Percentiles rank a stretch among this genome's conserved stretches.
Conservation (phyloP, 2,329 filamentous ascomycete species). For the Hymenoscyphus occultus region DNA sequence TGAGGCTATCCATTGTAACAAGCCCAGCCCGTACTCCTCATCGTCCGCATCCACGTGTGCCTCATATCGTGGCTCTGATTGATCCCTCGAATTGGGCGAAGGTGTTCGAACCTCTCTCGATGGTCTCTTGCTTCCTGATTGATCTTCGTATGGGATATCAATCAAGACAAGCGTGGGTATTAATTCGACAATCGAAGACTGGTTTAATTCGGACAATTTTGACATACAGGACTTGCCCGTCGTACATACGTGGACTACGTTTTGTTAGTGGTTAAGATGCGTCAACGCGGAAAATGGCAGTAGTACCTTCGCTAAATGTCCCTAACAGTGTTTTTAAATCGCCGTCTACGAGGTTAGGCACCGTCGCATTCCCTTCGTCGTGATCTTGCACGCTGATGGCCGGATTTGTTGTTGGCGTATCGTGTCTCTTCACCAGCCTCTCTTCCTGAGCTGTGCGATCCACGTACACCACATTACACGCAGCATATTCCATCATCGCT, state of each 20-base stretch:
- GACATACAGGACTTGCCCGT: constrained; percentile 50
- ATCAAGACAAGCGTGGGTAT: constrained; percentile 55
- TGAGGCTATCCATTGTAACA: constrained; percentile 46
- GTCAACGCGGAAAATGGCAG: constrained; percentile 15
- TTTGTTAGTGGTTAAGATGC: constrained; percentile 3
- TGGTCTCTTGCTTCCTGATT: constrained; percentile 30
- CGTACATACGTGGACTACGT: constrained; percentile 51
- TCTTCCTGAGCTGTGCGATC: constrained; percentile 41
- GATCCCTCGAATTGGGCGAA: constrained; percentile 35
- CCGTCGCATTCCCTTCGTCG: constrained; percentile 18
- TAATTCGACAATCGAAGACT: constrained; percentile 43
- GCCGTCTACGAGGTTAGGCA: constrained; percentile 40
- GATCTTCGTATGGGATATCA: constrained; percentile 47
- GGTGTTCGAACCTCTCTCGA: constrained; percentile 35
- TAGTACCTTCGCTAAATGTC: constrained; percentile 50
- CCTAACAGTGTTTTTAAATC: constrained; percentile 49
- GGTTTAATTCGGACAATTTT: constrained; percentile 50
- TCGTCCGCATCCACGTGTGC: constrained; percentile 37
- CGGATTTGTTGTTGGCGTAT: constrained; percentile 32
- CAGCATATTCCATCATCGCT: constrained; percentile 42
- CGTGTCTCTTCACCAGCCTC: constrained; percentile 36
- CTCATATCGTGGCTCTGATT: constrained; percentile 41
- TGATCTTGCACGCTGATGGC: constrained; percentile 24
- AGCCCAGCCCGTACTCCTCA: constrained; percentile 46
- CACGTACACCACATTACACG: constrained; percentile 45